Evolutionary conservation across 148 eudicot genomes (phyloP).

Genomic region (Amaranthus hypochondriacus): DNA sequence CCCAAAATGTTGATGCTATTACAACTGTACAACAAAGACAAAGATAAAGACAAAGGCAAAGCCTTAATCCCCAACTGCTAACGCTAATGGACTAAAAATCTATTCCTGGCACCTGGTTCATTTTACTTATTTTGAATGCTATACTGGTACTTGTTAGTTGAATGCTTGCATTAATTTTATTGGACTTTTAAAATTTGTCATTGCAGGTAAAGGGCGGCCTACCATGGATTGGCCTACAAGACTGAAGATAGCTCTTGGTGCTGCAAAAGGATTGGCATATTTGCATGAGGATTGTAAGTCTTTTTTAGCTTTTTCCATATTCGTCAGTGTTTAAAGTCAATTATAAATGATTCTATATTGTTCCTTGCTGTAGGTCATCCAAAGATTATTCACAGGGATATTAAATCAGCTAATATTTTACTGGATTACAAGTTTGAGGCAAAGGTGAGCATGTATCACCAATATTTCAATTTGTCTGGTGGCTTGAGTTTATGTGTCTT

Average conservation of each 20-base stretch:
- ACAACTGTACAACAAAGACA: too few species aligned
- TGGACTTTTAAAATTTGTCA: conserved; percentile 8
- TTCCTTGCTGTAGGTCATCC: conserved; percentile 70
- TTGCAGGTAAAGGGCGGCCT: conserved; percentile 57
- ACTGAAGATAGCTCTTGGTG: conserved; percentile 65
- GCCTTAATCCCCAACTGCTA: too few species aligned
- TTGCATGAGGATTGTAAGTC: conserved; percentile 76
- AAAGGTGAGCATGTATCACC: conserved; percentile 47
- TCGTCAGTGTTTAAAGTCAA: background rate
- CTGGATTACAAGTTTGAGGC: conserved; percentile 85
- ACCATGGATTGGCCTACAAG: conserved; percentile 62
- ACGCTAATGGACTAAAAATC: too few species aligned
- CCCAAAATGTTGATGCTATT: too few species aligned
- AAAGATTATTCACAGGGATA: conserved; percentile 93
- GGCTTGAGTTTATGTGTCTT: background rate
- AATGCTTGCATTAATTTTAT: conserved; percentile 12
- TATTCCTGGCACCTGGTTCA: background rate
- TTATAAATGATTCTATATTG: conserved; percentile 11
- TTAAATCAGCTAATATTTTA: conserved; percentile 92
- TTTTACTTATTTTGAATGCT: background rate
- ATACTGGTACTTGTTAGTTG: background rate
- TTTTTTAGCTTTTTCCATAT: conserved; percentile 2
- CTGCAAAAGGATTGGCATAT: conserved; percentile 84
- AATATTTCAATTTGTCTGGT: background rate
- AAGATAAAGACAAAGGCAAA: too few species aligned